phyloP scores from a whole-genome alignment of 2,329 filamentous ascomycete species.

The Pseudocercospora crystallina region DNA sequence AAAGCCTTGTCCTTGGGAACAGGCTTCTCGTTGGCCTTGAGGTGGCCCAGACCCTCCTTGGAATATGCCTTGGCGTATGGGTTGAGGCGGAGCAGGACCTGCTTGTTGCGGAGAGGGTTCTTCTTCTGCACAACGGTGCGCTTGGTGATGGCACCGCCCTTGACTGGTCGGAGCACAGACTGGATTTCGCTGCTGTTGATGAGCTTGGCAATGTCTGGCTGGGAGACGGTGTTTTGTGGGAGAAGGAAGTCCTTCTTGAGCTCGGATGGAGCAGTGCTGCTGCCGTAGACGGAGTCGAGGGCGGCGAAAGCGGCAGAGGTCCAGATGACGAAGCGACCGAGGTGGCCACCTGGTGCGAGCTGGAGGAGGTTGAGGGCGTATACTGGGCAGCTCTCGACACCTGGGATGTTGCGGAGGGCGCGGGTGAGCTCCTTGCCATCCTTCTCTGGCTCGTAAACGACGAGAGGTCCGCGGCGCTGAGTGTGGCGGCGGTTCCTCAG shows the following conservation, averaged over 20 bases:
- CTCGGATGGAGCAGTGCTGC: conserved; percentile 81
- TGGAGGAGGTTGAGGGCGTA: conserved; percentile 97
- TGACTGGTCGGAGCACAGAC: conserved; percentile 87
- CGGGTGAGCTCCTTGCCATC: conserved; percentile 92
- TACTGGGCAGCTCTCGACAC: conserved; percentile 94
- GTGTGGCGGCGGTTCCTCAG: conserved; percentile 92
- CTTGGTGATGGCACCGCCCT: conserved; percentile 88
- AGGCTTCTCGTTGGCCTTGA: conserved; percentile 65
- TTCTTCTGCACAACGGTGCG: conserved; percentile 95
- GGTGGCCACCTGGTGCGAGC: conserved; percentile 97
- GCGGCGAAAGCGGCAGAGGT: conserved; percentile 95
- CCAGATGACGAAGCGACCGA: conserved; percentile 99
- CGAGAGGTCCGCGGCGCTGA: conserved; percentile 95
- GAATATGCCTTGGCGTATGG: conserved; percentile 90
- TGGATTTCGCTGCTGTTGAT: conserved; percentile 99
- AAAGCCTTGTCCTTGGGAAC: conserved; percentile 54
- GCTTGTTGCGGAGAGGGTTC: conserved; percentile 99
- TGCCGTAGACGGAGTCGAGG: conserved; percentile 95
- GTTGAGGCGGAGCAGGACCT: conserved; percentile 97
- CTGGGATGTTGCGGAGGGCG: conserved; percentile 98
- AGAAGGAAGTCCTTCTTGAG: conserved; percentile 99
- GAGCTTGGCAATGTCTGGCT: conserved; percentile 93
- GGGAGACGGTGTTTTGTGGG: conserved; percentile 85
- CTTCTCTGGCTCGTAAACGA: conserved; percentile 94
- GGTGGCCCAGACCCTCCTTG: conserved; percentile 78